Conservation (phyloP, 2,329 filamentous ascomycete species). For the Cercospora canescens region DNA sequence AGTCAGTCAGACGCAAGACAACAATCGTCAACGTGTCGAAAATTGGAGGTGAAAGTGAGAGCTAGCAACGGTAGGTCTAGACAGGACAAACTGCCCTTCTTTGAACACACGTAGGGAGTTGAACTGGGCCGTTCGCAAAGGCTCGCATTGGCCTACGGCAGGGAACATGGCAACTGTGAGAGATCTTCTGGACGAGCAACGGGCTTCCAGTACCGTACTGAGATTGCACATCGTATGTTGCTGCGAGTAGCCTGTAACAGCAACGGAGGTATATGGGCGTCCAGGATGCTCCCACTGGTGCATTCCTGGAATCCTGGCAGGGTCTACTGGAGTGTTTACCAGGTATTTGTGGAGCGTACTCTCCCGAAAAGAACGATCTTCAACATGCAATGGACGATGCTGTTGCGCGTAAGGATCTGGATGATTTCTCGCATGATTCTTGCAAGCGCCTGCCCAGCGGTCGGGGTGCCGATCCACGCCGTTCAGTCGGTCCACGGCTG, state of each 20-base stretch:
- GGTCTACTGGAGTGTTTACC: not conserved
- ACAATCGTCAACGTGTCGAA: not conserved
- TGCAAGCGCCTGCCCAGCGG: not conserved
- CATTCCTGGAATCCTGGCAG: not conserved
- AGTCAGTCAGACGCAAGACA: not conserved
- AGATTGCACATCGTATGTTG: not conserved
- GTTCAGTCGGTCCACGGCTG: not conserved
- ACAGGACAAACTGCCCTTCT: not conserved
- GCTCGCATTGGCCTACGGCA: not conserved
- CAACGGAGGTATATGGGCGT: not conserved
- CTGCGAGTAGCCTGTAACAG: not conserved
- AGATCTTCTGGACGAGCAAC: not conserved
- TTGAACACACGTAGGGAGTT: not conserved
- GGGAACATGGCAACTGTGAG: not conserved
- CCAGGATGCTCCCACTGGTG: not conserved
- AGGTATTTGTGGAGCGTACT: not conserved
- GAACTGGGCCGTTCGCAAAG: not conserved
- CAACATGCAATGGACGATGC: not conserved
- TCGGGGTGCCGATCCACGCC: not conserved
- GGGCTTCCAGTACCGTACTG: not conserved
- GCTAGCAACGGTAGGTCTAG: not conserved
- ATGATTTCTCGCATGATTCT: not conserved
- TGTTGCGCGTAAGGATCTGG: not conserved
- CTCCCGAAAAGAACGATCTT: slow-evolving; percentile 2
- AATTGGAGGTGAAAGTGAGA: not conserved